phyloP scores from a whole-genome alignment of 306 rosid species.

The Inga oerstediana region DNA sequence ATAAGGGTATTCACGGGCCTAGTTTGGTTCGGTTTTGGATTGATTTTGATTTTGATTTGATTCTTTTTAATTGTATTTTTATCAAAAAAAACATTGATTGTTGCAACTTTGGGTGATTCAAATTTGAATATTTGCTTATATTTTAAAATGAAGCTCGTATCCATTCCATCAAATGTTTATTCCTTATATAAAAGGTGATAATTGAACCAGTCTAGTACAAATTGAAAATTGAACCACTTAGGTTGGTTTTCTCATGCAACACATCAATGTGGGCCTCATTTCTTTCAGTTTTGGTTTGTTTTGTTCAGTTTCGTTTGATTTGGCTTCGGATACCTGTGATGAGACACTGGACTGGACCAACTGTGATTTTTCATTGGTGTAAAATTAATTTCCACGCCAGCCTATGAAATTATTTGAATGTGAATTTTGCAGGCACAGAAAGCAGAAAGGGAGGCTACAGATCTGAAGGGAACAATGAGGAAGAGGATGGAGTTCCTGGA shows the following conservation, averaged over 20 bases:
- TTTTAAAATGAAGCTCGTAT: background rate
- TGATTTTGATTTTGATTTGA: background rate
- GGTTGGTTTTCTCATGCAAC: background rate
- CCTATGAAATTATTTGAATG: background rate
- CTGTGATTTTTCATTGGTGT: background rate
- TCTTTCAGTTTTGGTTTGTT: background rate
- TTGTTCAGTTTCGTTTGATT: background rate
- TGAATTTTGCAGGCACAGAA: slow-evolving; percentile 62
- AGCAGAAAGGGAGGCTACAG: slow-evolving; percentile 71
- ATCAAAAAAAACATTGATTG: background rate
- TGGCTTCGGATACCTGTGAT: background rate
- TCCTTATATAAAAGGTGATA: background rate
- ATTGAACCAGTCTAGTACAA: background rate
- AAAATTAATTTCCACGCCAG: background rate
- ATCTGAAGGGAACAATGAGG: slow-evolving; percentile 78
- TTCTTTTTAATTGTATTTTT: background rate
- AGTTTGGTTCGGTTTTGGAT: background rate
- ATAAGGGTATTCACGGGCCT: background rate
- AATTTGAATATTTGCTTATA: background rate
- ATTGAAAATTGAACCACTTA: background rate
- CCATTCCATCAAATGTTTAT: background rate
- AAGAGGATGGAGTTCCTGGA: slow-evolving; percentile 82
- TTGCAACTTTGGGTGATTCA: background rate
- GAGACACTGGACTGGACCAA: background rate
- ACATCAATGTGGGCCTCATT: background rate